These are phyloP conservation scores for Aquilaria malaccensis DNA, from an alignment of 345 rosid species.

Conservation along the genomic window DNA sequence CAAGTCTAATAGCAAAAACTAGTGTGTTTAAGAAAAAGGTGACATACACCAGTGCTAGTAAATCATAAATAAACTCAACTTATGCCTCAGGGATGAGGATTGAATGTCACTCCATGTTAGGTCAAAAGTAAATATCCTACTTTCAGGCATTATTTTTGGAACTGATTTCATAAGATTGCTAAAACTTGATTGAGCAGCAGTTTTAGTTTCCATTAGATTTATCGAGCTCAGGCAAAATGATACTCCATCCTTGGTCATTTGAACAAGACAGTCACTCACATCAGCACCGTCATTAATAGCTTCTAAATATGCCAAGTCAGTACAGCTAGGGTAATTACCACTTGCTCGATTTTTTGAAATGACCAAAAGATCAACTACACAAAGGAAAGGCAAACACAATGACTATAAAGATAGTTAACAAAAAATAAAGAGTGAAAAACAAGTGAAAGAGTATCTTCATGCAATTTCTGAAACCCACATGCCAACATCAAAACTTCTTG, in stretches of 20 bases:
- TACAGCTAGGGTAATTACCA: constrained; percentile 86
- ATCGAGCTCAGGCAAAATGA: constrained; percentile 61
- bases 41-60: neutral
- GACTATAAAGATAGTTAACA: neutral
- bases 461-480: neutral
- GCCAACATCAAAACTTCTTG: neutral
- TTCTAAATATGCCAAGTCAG: constrained; percentile 60
- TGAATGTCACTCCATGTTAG: constrained; percentile 67
- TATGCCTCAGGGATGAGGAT: constrained; percentile 35
- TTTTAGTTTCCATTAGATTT: constrained; percentile 51
- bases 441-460: neutral
- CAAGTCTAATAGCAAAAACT: too few species aligned
- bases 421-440: neutral
- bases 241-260: constrained; percentile 63
- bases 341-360: constrained; percentile 86
- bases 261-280: constrained; percentile 79
- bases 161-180: constrained; percentile 25
- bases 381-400: constrained; percentile 13
- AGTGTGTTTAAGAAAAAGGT: too few species aligned
- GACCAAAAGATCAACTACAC: constrained; percentile 36
- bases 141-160: constrained; percentile 29
- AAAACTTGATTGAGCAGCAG: constrained; percentile 32
- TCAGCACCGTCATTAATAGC: constrained; percentile 75
- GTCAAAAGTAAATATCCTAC: constrained; percentile 57
- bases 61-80: constrained; percentile 26